These are phyloP conservation scores for Backusella psychrophila DNA, from an alignment of 192 early-diverging fungal genomes.

Conservation along the genomic window DNA sequence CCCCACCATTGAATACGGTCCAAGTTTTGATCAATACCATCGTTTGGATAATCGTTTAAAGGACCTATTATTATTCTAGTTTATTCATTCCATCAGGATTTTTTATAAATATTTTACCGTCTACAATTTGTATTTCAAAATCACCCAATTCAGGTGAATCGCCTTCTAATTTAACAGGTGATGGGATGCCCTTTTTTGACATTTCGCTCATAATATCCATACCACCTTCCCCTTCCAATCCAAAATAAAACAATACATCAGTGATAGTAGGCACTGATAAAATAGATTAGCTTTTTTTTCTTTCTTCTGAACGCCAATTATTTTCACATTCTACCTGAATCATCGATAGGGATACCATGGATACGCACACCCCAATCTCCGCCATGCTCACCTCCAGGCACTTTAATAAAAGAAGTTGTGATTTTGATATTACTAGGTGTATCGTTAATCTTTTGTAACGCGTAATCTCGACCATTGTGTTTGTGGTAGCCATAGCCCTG, in stretches of 20 bases:
- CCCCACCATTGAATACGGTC: conserved; percentile 40
- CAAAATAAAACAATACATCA: conserved; percentile 74
- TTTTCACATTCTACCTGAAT: conserved; percentile 32
- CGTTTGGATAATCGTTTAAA: conserved; percentile 8
- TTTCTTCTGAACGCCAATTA: background rate
- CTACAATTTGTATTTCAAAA: conserved; percentile 60
- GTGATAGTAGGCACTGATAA: background rate
- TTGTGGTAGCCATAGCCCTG: conserved; percentile 84
- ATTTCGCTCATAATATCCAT: conserved; percentile 45
- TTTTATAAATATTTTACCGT: conserved; percentile 38
- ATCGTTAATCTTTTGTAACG: conserved; percentile 72
- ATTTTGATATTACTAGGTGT: conserved; percentile 58
- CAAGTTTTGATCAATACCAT: conserved; percentile 21
- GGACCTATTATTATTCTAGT: conserved; percentile 1
- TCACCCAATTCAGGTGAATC: conserved; percentile 67
- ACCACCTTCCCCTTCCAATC: conserved; percentile 70
- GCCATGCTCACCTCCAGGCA: conserved; percentile 57
- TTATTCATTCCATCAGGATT: no score
- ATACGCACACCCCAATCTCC: conserved; percentile 81
- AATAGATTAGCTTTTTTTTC: background rate
- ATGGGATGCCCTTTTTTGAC: conserved; percentile 26
- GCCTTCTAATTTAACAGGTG: conserved; percentile 48
- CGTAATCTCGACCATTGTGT: conserved; percentile 83
- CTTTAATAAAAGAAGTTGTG: conserved; percentile 76
- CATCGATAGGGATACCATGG: conserved; percentile 59